phyloP scores from a whole-genome alignment of 495 filamentous ascomycete species.

The Podospora conica region DNA sequence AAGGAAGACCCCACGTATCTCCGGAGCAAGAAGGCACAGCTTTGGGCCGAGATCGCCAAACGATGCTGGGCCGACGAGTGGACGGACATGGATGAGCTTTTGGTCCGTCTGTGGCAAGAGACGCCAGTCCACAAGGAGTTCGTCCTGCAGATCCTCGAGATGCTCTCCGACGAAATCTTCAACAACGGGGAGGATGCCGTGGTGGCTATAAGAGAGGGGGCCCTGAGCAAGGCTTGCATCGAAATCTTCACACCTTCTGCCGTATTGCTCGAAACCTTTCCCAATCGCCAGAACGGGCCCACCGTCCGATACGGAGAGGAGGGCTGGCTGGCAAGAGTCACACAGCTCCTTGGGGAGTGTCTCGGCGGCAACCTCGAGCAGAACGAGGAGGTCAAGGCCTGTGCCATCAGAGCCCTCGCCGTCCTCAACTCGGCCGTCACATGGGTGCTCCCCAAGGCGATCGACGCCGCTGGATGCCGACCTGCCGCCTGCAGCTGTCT shows the following conservation, averaged over 20 bases:
- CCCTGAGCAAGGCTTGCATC: slow-evolving; percentile 79
- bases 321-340: slow-evolving; percentile 79
- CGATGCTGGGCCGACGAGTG: slow-evolving; percentile 85
- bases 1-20: slow-evolving; percentile 74
- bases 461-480: slow-evolving; percentile 62
- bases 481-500: slow-evolving; percentile 68
- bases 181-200: slow-evolving; percentile 72
- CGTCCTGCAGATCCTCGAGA: slow-evolving; percentile 79
- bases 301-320: slow-evolving; percentile 68
- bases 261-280: slow-evolving; percentile 68
- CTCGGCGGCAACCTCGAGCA: slow-evolving; percentile 56
- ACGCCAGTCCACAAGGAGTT: slow-evolving; percentile 68
- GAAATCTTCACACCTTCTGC: slow-evolving; percentile 82
- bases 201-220: slow-evolving; percentile 71
- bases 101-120: slow-evolving; percentile 74
- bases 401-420: slow-evolving; percentile 66
- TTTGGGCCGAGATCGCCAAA: slow-evolving; percentile 94
- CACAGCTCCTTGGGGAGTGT: slow-evolving; percentile 67
- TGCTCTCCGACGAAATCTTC: slow-evolving; percentile 92
- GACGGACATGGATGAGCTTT: slow-evolving; percentile 84
- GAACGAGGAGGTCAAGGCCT: slow-evolving; percentile 57
- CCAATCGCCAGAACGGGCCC: slow-evolving; percentile 53
- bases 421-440: slow-evolving; percentile 68
- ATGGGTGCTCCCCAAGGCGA: slow-evolving; percentile 80
- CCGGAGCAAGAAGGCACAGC: slow-evolving; percentile 88